phyloP scores from a whole-genome alignment of 2,329 filamentous ascomycete genomes.

The Arthroderma sp. region DNA sequence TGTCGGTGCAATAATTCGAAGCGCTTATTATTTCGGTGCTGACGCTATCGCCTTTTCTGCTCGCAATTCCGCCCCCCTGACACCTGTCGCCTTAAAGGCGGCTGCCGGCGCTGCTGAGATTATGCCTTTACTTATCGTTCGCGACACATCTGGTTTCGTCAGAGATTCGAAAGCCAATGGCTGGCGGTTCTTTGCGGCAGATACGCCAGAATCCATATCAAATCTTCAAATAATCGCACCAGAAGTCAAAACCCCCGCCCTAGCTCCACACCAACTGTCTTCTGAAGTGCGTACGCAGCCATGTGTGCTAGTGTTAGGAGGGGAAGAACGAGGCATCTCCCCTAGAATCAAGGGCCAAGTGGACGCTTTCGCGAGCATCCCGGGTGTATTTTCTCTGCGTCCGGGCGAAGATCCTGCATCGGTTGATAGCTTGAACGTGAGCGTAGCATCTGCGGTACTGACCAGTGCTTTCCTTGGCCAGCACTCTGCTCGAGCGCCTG shows the following conservation, averaged over 20 bases:
- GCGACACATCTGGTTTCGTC: constrained; percentile 57
- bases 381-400: constrained; percentile 32
- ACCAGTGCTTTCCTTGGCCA: constrained; percentile 28
- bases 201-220: constrained; percentile 26
- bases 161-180: constrained; percentile 52
- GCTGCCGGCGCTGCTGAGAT: constrained; percentile 78
- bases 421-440: constrained; percentile 88
- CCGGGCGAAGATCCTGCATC: constrained; percentile 30
- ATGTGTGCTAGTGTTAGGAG: constrained; percentile 69
- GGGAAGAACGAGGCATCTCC: constrained; percentile 64
- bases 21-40: constrained; percentile 79
- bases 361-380: constrained; percentile 51
- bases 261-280: constrained; percentile 6
- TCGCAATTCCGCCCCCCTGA: constrained; percentile 59
- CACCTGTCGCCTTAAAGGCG: constrained; percentile 69
- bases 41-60: constrained; percentile 69
- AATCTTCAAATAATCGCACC: constrained; percentile 12
- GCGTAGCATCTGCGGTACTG: constrained; percentile 69
- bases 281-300: constrained; percentile 44
- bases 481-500: constrained; percentile 17
- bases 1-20: constrained; percentile 75
- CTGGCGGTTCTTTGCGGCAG: constrained; percentile 75
- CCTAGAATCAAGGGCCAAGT: constrained; percentile 50
- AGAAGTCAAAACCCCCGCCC: constrained; percentile 20
- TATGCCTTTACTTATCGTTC: constrained; percentile 57